phyloP scores from a whole-genome alignment of 768 basidiomycete species.

The Psilocybe subaeruginosa region DNA sequence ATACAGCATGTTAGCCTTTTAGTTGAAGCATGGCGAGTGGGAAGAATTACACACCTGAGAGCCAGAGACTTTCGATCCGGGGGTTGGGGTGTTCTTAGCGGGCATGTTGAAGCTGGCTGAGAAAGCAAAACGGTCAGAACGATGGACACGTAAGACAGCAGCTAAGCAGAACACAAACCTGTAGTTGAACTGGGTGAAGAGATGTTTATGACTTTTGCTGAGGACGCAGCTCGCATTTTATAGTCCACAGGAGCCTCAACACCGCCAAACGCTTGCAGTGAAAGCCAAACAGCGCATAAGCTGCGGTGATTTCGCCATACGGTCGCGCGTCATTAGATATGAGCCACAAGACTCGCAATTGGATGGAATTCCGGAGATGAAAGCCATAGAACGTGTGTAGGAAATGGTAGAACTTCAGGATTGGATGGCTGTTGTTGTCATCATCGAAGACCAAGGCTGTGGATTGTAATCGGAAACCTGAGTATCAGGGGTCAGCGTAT shows the following conservation, averaged over 20 bases:
- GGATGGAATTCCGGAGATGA: slow-evolving; percentile 24
- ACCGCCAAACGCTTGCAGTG: slow-evolving; percentile 11
- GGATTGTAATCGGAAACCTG: neutral
- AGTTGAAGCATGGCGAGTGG: neutral
- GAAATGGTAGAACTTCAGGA: slow-evolving; percentile 12
- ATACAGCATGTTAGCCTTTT: neutral
- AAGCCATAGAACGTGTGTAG: slow-evolving; percentile 17
- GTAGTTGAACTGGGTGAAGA: slow-evolving; percentile 3
- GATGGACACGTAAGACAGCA: neutral
- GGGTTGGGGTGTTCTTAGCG: slow-evolving; percentile 23
- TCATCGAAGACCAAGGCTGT: neutral
- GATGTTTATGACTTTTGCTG: slow-evolving; percentile 9
- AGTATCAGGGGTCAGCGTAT: slow-evolving; percentile 6
- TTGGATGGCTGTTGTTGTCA: slow-evolving; percentile 13
- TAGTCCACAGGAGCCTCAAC: slow-evolving; percentile 13
- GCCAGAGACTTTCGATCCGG: slow-evolving; percentile 21
- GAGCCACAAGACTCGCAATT: slow-evolving; percentile 15
- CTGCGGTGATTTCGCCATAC: slow-evolving; percentile 27
- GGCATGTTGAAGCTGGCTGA: slow-evolving; percentile 19
- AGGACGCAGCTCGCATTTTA: slow-evolving; percentile 13
- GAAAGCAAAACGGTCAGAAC: neutral
- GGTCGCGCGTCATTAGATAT: slow-evolving; percentile 13
- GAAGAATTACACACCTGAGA: slow-evolving; percentile 11
- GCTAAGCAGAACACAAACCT: slow-evolving; percentile 3
- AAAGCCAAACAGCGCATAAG: slow-evolving; percentile 17